Base-by-base conservation (phyloP, 2,329 filamentous ascomycete species). In the Talaromyces pinophilus region DNA sequence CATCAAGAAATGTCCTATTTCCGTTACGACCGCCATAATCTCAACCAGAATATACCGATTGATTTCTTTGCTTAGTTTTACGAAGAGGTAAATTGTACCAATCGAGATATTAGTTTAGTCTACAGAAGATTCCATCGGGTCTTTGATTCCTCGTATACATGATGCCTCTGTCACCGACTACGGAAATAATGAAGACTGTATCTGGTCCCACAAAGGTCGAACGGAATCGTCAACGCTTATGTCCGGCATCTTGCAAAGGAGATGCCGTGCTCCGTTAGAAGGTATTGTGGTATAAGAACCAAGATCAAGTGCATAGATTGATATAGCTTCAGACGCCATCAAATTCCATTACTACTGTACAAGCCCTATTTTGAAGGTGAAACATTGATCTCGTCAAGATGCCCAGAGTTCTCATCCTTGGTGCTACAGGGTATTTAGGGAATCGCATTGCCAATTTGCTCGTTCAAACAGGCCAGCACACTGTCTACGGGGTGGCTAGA, bases 401-500 rank as follows among this genome's bases (percentile, higher is more conserved):
- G 76, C 69, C 75, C 4, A 72, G 73, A 68, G 69, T 78, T 64
- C 70, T 78, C 50, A 63, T 78, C 54, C 67, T 77, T 59, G 75
- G 76, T 22, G 73, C 72, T 13, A 72, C 74, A 2, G 77, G 76
- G 63, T 78, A 76, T 61, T 62, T 79, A 11, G 77, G 77, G 57
- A 66, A 68, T 33, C 55, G 68, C 1, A 22, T 76, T 13, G 67
- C 68, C 19, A 64, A 68, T 28, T 62, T 69, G 25, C 71, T 75
- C 3, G 60, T 78, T 15, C 72, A 71, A 19, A 70, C 69, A 5
- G 73, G 72, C 33, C 70, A 69, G 42, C 71, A 80, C 64, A 72
- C 70, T 7, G 78, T 80, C 52, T 80, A 76, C 60, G 78, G 78
- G 22, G 71, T 78, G 38, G 76, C 74, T 11, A 73, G 77, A 60